Percentiles rank a stretch among this genome's conserved stretches.
Evolutionary conservation across 805 yeast genomes (phyloP).

Genomic region (Saccharomyces paradoxus): DNA sequence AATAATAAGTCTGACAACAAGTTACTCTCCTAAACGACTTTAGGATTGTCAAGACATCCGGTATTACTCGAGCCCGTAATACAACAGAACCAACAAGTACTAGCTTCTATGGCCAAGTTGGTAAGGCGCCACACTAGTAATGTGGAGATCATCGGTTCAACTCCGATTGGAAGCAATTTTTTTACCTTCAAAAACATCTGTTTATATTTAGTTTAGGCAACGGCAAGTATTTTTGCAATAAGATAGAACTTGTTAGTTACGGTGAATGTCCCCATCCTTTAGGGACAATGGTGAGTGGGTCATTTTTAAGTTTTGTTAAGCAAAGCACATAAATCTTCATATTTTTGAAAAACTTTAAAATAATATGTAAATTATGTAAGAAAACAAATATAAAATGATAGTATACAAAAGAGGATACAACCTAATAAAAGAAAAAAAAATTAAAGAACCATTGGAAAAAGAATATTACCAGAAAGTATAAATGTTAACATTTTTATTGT

Average conservation of each 20-base stretch:
- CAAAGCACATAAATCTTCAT: not conserved
- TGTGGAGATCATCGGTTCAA: conserved; percentile 80
- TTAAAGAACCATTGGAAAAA: not conserved
- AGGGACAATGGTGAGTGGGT: not conserved
- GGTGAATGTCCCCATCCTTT: no score
- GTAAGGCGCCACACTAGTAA: conserved; percentile 88
- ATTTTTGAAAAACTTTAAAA: not conserved
- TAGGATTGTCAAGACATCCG: no score
- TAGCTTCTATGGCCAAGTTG: conserved; percentile 57
- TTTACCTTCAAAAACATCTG: no score
- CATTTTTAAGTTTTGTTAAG: not conserved
- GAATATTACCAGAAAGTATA: not conserved
- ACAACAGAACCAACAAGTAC: no score
- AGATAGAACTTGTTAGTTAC: no score
- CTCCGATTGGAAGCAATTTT: conserved; percentile 57
- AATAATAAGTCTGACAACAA: no score
- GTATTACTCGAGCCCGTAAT: no score
- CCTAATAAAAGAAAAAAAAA: not conserved
- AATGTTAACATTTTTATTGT: not conserved
- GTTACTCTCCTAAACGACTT: no score
- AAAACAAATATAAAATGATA: not conserved
- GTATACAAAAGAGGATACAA: not conserved
- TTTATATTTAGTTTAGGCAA: no score
- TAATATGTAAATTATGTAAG: not conserved
- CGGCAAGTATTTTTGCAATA: no score